phyloP scores from a whole-genome alignment of 495 filamentous ascomycete species.

The Hyaloscypha finlandica region DNA sequence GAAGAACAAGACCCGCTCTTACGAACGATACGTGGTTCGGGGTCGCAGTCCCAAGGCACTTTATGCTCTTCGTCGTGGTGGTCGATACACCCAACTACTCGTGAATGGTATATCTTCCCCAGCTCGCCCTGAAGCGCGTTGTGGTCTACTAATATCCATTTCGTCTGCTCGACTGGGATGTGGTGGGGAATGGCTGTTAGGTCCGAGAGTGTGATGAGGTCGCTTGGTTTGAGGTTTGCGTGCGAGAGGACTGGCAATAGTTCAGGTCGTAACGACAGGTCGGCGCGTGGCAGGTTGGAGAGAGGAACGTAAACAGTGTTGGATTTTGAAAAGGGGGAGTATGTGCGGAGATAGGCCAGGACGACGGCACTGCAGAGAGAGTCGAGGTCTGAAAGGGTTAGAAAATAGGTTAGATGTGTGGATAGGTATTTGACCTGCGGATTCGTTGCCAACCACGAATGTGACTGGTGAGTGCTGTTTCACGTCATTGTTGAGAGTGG shows the following conservation, averaged over 20 bases:
- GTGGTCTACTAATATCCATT: slow-evolving; percentile 84
- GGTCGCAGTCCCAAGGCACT: slow-evolving; percentile 48
- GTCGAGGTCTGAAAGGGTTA: slow-evolving; percentile 69
- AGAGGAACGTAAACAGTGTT: slow-evolving; percentile 73
- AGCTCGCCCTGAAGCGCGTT: slow-evolving; percentile 69
- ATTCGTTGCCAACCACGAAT: slow-evolving; percentile 75
- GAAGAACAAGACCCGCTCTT: slow-evolving; percentile 79
- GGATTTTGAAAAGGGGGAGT: slow-evolving; percentile 45
- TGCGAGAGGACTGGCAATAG: slow-evolving; percentile 57
- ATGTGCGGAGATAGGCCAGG: slow-evolving; percentile 77
- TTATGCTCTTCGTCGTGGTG: slow-evolving; percentile 84
- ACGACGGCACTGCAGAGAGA: slow-evolving; percentile 85
- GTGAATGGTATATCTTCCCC: slow-evolving; percentile 23
- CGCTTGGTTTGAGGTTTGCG: slow-evolving; percentile 43
- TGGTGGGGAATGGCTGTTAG: slow-evolving; percentile 35
- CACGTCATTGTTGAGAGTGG: slow-evolving; percentile 10
- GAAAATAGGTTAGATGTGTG: not conserved
- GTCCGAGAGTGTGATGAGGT: slow-evolving; percentile 55
- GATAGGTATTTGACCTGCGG: slow-evolving; percentile 51
- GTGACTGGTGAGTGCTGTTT: slow-evolving; percentile 44
- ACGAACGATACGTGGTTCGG: slow-evolving; percentile 63
- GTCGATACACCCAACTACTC: slow-evolving; percentile 78
- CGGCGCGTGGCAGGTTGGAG: slow-evolving; percentile 69
- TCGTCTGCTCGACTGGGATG: slow-evolving; percentile 41
- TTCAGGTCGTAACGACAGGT: slow-evolving; percentile 78